These are phyloP conservation scores for Selaginella tamariscina DNA, from an alignment of 75 land plant species.

Conservation along the genomic window DNA sequence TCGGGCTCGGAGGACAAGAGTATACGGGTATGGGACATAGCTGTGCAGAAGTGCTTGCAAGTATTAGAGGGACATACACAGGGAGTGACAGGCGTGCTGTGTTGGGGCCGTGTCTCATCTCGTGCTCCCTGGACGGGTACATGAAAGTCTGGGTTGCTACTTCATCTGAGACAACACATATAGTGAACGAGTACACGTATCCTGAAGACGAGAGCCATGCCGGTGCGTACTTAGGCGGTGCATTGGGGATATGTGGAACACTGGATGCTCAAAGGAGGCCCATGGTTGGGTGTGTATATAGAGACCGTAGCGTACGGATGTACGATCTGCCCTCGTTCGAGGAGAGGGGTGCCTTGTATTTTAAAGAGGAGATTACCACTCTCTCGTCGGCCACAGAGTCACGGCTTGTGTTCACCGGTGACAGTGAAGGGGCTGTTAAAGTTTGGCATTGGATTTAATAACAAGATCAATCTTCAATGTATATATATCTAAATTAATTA, in stretches of 20 bases:
- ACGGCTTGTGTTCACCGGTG: background rate
- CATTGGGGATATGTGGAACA: background rate
- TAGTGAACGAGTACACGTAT: background rate
- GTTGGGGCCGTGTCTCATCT: slow-evolving; percentile 1
- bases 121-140: background rate
- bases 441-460: slow-evolving; percentile 8
- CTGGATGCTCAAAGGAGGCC: background rate
- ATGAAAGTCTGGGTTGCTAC: slow-evolving; percentile 7
- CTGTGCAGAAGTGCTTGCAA: background rate
- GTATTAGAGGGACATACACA: background rate
- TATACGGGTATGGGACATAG: background rate
- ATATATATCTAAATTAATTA: too few relatives aligned
- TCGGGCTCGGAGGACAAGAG: slow-evolving; percentile 4
- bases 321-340: slow-evolving; percentile 3
- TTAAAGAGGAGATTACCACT: background rate
- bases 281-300: background rate
- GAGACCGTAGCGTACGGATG: background rate
- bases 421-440: background rate
- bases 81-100: background rate
- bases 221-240: too few relatives aligned
- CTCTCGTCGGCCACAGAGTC: background rate
- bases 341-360: background rate
- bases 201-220: background rate
- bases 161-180: background rate
- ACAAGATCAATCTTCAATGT: too few relatives aligned